Base-by-base conservation (phyloP, 495 filamentous ascomycete genomes). In the Bacidia rubella region DNA sequence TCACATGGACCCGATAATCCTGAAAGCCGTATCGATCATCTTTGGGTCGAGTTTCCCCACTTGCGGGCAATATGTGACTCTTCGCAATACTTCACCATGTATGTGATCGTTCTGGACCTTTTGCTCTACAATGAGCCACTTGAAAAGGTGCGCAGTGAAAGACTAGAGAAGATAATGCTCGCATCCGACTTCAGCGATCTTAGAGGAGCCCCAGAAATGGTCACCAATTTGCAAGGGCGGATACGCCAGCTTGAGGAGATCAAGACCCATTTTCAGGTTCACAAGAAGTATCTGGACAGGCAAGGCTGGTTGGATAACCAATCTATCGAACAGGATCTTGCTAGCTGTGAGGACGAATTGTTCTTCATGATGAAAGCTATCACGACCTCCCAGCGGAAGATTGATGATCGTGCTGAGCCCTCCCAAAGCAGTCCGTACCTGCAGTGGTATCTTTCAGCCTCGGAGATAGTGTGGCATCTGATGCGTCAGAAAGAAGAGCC, bases 321-420 rank as follows among this genome's bases (percentile, higher is more conserved):
- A 56, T 63, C 79, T 7, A 76, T 99, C 22, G 92, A 97, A 60
- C 81, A 85, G 40, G 92, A 99, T 61, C 71, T 99, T 50, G 76
- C 85, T 17, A 79, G 76, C 46, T 96, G 85, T 62, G 93, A 97
- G 62, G 93, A 99, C 61, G 93, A 99, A 67, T 69, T 99, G 29
- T 99, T 99, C 72, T 99, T 99, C 70, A 84, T 97, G 76, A 96
- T 97, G 93, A 96, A 99, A 60, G 92, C 92, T 20, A 97, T 99
- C 66, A 99, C 90, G 0, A 90, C 90, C 2, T 89, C 89, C 9
- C 92, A 99, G 63, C 71, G 89, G 52, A 90, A 88, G 61, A 79
- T 79, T 43, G 86, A 93, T 51, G 88, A 86, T 45, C 75, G 78
- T 5, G 66, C 65, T 23, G 67, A 79, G 49, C 60, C 67, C 55